Percentiles rank a stretch among this genome's conserved stretches.
Evolutionary conservation across 2,329 filamentous ascomycete species (phyloP).

Genomic region (Sporothrix brunneoviolacea): DNA sequence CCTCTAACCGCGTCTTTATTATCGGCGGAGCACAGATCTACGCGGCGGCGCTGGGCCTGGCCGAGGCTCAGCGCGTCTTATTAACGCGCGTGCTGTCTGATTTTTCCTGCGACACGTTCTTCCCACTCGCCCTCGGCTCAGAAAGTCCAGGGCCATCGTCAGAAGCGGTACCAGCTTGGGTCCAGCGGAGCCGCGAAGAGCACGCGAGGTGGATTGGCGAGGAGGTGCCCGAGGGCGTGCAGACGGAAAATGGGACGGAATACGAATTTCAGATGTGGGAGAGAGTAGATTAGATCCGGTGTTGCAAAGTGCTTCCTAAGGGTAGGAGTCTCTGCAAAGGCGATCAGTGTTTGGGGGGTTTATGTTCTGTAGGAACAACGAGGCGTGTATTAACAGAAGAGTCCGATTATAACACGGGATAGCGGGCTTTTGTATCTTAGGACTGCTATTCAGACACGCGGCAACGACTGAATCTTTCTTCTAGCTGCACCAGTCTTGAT

Average conservation of each 20-base stretch:
- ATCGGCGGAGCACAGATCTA: constrained; percentile 92
- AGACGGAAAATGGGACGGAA: constrained; percentile 56
- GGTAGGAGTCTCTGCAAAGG: too few relatives aligned
- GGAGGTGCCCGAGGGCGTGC: constrained; percentile 45
- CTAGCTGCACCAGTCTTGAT: too few relatives aligned
- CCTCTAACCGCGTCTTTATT: constrained; percentile 60
- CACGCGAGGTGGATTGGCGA: constrained; percentile 62
- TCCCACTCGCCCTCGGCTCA: constrained; percentile 56
- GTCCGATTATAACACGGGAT: too few relatives aligned
- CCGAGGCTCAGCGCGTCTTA: constrained; percentile 55
- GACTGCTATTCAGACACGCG: too few relatives aligned
- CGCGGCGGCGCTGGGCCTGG: constrained; percentile 55
- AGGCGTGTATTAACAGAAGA: too few relatives aligned
- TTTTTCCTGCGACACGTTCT: constrained; percentile 71
- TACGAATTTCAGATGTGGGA: constrained; percentile 75
- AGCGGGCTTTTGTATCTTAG: too few relatives aligned
- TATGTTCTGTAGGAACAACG: too few relatives aligned
- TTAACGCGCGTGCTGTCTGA: constrained; percentile 62
- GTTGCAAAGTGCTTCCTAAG: too few relatives aligned
- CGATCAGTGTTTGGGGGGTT: too few relatives aligned
- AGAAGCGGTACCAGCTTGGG: constrained; percentile 42
- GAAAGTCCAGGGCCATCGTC: constrained; percentile 11
- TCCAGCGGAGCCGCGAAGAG: constrained; percentile 41
- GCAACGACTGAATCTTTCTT: too few relatives aligned
- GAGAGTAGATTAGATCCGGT: constrained; percentile 30